These are phyloP conservation scores for Phaeotremella skinneri DNA, from an alignment of 768 basidiomycete species.

Conservation along the genomic window DNA sequence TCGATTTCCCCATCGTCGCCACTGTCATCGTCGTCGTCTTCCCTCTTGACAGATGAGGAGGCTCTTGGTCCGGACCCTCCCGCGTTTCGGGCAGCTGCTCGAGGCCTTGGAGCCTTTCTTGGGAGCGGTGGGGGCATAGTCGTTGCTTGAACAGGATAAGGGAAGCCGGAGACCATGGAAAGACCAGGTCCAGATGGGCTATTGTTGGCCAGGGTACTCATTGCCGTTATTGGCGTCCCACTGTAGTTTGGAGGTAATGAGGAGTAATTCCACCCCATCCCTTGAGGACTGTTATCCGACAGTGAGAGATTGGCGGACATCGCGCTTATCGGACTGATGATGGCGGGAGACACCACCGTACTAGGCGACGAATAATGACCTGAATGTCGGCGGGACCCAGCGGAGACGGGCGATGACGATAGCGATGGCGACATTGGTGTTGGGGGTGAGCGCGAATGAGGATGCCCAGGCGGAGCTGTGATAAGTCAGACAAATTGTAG, in stretches of 20 bases:
- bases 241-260: slow-evolving; percentile 11
- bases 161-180: slow-evolving; percentile 20
- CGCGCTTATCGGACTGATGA: slow-evolving; percentile 23
- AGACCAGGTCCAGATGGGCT: slow-evolving; percentile 14
- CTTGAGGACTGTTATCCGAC: slow-evolving; percentile 13
- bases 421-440: slow-evolving; percentile 18
- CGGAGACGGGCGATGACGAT: slow-evolving; percentile 16
- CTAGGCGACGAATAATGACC: slow-evolving; percentile 4
- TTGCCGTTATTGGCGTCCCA: slow-evolving; percentile 10
- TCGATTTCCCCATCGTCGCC: slow-evolving; percentile 19
- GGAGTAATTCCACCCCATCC: slow-evolving; percentile 1
- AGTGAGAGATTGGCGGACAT: slow-evolving; percentile 5
- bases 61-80: slow-evolving; percentile 4
- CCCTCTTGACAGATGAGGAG: slow-evolving; percentile 4
- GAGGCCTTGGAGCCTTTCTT: slow-evolving; percentile 6
- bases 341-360: slow-evolving; percentile 14
- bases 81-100: not conserved
- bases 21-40: slow-evolving; percentile 18
- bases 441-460: not conserved
- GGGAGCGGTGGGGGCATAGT: not conserved
- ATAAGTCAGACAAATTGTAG: not conserved
- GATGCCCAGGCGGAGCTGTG: not conserved
- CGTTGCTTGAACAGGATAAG: slow-evolving; percentile 8
- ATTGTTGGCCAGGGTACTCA: slow-evolving; percentile 9
- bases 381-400: slow-evolving; percentile 11